These are phyloP conservation scores for Petasospora fabianii DNA, from an alignment of 1,139 yeast species.

Conservation along the genomic window DNA sequence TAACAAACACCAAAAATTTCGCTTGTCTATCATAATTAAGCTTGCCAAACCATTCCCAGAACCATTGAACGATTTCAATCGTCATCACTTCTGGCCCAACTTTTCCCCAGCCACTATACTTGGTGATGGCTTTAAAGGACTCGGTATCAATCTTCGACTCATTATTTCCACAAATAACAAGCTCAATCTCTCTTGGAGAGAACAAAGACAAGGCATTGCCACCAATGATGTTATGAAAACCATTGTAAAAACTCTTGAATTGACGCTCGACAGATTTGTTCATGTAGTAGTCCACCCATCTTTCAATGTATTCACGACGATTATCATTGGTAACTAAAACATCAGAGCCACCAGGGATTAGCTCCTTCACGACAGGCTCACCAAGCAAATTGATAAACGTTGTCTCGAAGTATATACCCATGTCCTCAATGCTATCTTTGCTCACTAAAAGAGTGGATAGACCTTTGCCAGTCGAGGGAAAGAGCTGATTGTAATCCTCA, in stretches of 20 bases:
- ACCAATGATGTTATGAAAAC: constrained; percentile 73
- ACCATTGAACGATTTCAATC: constrained; percentile 59
- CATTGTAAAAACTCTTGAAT: constrained; percentile 56
- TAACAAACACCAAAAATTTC: constrained; percentile 67
- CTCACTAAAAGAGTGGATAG: constrained; percentile 51
- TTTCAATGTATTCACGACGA: constrained; percentile 55
- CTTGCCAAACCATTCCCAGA: constrained; percentile 68
- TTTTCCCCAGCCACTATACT: constrained; percentile 59
- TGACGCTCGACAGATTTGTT: constrained; percentile 50
- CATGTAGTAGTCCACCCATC: constrained; percentile 59
- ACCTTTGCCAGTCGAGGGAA: constrained; percentile 63
- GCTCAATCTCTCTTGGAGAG: constrained; percentile 75
- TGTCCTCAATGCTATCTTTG: constrained; percentile 43
- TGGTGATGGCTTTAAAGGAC: constrained; percentile 66
- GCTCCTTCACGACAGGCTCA: constrained; percentile 38
- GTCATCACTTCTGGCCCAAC: constrained; percentile 34
- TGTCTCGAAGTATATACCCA: constrained; percentile 49
- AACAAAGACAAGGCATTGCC: constrained; percentile 79
- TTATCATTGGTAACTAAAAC: constrained; percentile 54
- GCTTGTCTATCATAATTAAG: constrained; percentile 50
- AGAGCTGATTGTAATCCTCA: constrained; percentile 62
- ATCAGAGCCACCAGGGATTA: constrained; percentile 55
- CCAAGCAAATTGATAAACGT: constrained; percentile 41
- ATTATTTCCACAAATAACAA: constrained; percentile 74
- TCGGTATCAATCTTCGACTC: constrained; percentile 60